Base-by-base conservation (phyloP, 1,284 basidiomycete species). In the Tilletia caries region DNA sequence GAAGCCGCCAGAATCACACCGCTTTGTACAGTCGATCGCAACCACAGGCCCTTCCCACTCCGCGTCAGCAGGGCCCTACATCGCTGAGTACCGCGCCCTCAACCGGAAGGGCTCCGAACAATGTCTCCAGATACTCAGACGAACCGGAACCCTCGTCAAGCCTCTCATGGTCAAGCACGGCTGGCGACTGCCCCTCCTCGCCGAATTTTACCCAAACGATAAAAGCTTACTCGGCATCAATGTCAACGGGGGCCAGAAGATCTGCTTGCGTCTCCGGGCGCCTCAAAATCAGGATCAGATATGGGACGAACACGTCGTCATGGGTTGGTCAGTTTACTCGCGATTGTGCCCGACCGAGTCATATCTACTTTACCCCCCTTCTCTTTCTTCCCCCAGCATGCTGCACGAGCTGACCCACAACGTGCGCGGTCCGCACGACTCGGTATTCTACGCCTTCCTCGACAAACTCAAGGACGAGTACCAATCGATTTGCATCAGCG, bases 391-490 rank as follows among this genome's bases (percentile, higher is more conserved):
- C 12, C 10, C 10, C 13, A 71, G 68, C 6, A 77, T 79, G 77
- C 68, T 79, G 15, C 77, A 79, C 54, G 77, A 79, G 67, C 73
- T 79, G 44, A 69, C 70, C 1, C 77, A 79, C 60, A 79, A 76
- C 64, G 71, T 76, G 20, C 69, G 71, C 6, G 76, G 76, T 0
- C 76, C 76, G 4, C 77, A 79, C 68, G 75, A 79, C 64, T 67
- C 66, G 6, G 46, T 44, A 3, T 79, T 79, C 46, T 74, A 71
- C 34, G 46, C 37, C 18, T 60, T 68, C 15, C 73, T 79, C 20
- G 67, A 71, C 13, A 65, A 70, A 6, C 69, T 79, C 3, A 70
- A 71, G 34, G 65, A 69, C 15, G 76, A 77, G 64, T 76, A 71
- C 33, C 65, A 67, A 33, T 68, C 65, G 2, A 64, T 68, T 25